These are phyloP conservation scores for Gnomoniopsis smithogilvyi DNA, from an alignment of 2,329 filamentous ascomycete species.

Conservation along the genomic window DNA sequence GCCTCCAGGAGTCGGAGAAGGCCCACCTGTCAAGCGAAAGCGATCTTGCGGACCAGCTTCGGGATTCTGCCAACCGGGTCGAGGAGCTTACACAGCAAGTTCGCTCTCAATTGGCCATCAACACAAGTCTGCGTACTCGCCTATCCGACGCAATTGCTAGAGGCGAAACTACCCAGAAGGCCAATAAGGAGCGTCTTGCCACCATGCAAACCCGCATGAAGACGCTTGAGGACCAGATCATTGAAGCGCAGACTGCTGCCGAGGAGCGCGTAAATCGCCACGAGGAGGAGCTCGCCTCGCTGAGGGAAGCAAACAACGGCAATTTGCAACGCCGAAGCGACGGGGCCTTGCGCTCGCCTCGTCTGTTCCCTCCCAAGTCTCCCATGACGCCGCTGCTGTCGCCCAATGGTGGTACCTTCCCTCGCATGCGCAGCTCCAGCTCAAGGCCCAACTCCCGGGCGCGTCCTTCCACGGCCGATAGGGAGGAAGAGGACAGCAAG, in stretches of 20 bases:
- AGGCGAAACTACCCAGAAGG: constrained; percentile 78
- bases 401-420: constrained; percentile 14
- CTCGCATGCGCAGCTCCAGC: constrained; percentile 17
- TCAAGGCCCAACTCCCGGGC: constrained; percentile 16
- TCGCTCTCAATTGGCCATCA: constrained; percentile 74
- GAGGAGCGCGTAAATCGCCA: constrained; percentile 81
- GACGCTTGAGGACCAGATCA: constrained; percentile 77
- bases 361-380: constrained; percentile 53
- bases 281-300: constrained; percentile 75
- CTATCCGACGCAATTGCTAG: constrained; percentile 76
- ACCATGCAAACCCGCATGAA: constrained; percentile 79
- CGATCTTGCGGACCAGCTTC: constrained; percentile 66
- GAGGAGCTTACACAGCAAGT: constrained; percentile 79
- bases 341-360: constrained; percentile 40
- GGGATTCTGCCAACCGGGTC: constrained; percentile 70
- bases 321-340: constrained; percentile 74
- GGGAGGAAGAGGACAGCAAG: constrained; percentile 70
- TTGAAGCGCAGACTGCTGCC: constrained; percentile 78
- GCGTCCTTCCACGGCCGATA: constrained; percentile 49
- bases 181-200: constrained; percentile 78
- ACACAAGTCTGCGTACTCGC: constrained; percentile 70
- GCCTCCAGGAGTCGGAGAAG: constrained; percentile 54
- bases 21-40: constrained; percentile 57
- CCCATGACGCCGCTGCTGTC: constrained; percentile 51
- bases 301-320: constrained; percentile 73